Conservation (phyloP, 2,329 filamentous ascomycete species). For the Colletotrichum phormii region DNA sequence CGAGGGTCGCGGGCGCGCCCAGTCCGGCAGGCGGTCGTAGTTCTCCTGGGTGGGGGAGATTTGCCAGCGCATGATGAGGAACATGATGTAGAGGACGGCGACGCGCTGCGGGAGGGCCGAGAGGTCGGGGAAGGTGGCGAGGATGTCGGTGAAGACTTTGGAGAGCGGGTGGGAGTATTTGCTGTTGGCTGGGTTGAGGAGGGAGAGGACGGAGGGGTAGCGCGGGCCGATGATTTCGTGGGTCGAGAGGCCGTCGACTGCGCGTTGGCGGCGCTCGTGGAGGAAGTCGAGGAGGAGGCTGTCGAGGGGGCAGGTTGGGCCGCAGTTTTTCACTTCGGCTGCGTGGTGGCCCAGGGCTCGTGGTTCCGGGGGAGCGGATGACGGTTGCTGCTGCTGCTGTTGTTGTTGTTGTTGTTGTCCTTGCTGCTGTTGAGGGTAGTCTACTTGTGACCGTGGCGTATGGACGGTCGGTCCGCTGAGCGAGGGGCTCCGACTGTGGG, state of each 20-base stretch:
- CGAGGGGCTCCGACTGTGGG: constrained; percentile 75
- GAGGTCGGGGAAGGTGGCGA: constrained; percentile 85
- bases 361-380: constrained; percentile 8
- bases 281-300: constrained; percentile 84
- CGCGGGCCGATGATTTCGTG: constrained; percentile 78
- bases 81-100: constrained; percentile 87
- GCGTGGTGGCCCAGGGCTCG: constrained; percentile 1
- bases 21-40: constrained; percentile 81
- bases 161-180: constrained; percentile 80
- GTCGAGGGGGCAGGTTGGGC: constrained; percentile 82
- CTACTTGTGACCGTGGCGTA: constrained; percentile 23
- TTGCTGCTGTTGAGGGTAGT: constrained; percentile 2
- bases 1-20: constrained; percentile 73
- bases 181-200: constrained; percentile 77
- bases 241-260: constrained; percentile 72
- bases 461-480: constrained; percentile 21
- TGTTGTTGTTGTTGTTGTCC: too few species aligned
- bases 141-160: constrained; percentile 86
- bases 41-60: constrained; percentile 83
- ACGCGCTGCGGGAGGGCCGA: constrained; percentile 83
- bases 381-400: not conserved
- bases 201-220: constrained; percentile 83
- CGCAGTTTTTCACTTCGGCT: constrained; percentile 68
- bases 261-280: constrained; percentile 73
- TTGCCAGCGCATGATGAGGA: constrained; percentile 87